These are phyloP conservation scores for Pseudogymnoascus destructans DNA, from an alignment of 2,329 filamentous ascomycete species.

Conservation along the genomic window DNA sequence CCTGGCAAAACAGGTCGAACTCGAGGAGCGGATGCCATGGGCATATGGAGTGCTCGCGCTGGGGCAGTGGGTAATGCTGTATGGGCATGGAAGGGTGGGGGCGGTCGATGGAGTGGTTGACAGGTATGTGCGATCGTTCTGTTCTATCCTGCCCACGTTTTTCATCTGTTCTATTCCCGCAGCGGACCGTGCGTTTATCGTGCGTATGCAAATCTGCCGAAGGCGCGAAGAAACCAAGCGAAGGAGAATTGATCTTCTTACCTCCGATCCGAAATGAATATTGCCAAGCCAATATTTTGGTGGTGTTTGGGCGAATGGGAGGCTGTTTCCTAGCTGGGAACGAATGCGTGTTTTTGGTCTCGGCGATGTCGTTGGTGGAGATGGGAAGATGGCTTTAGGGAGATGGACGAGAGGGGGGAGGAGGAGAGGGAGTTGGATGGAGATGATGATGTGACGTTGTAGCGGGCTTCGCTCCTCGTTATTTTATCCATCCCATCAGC, in stretches of 20 bases:
- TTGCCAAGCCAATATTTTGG: conserved; percentile 1
- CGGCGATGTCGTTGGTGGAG: background rate
- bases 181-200: conserved; percentile 2
- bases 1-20: conserved; percentile 56
- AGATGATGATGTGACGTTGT: conserved; percentile 5
- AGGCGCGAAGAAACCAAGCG: background rate
- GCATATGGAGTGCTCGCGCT: conserved; percentile 62
- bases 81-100: conserved; percentile 63
- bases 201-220: background rate
- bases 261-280: background rate
- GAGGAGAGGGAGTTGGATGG: background rate
- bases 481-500: conserved; percentile 4
- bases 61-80: conserved; percentile 58
- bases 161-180: background rate
- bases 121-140: conserved; percentile 54
- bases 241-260: background rate
- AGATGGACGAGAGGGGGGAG: background rate
- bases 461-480: background rate
- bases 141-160: conserved; percentile 6
- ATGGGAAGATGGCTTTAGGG: background rate
- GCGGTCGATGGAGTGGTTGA: conserved; percentile 67
- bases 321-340: background rate
- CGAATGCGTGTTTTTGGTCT: background rate
- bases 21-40: conserved; percentile 83
- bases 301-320: background rate